phyloP scores from a whole-genome alignment of 2,329 filamentous ascomycete genomes.

The Xylaria sp. region DNA sequence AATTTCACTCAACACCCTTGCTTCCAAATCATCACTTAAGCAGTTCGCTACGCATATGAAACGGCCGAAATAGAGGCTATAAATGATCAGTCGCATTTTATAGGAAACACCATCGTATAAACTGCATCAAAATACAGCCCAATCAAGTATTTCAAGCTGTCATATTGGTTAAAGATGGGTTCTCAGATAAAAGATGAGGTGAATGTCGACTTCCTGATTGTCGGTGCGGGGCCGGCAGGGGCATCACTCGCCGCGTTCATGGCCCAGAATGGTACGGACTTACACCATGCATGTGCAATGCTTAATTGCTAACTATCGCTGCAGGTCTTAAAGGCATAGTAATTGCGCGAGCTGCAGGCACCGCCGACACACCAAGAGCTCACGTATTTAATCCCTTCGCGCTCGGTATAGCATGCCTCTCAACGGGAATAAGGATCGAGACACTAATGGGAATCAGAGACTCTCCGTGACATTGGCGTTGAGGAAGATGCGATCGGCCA shows the following conservation, averaged over 20 bases:
- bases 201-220: constrained; percentile 59
- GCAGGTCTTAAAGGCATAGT: constrained; percentile 64
- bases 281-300: neutral
- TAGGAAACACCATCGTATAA: neutral
- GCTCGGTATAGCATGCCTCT: constrained; percentile 50
- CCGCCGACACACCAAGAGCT: constrained; percentile 67
- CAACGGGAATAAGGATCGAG: neutral
- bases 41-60: neutral
- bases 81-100: neutral
- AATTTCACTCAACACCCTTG: neutral
- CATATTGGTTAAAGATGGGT: constrained; percentile 22
- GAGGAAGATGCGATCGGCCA: constrained; percentile 55
- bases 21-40: constrained; percentile 37
- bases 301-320: constrained; percentile 8
- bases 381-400: constrained; percentile 71
- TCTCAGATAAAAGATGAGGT: constrained; percentile 6
- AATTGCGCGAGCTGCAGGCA: constrained; percentile 60
- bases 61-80: constrained; percentile 8
- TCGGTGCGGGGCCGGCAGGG: constrained; percentile 42
- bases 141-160: neutral
- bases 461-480: constrained; percentile 63
- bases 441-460: constrained; percentile 54
- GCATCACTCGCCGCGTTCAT: constrained; percentile 42
- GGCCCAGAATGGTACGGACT: constrained; percentile 38
- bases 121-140: neutral